phyloP scores from a whole-genome alignment of 2,329 filamentous ascomycete genomes.

The Lizonia empirigonia region DNA sequence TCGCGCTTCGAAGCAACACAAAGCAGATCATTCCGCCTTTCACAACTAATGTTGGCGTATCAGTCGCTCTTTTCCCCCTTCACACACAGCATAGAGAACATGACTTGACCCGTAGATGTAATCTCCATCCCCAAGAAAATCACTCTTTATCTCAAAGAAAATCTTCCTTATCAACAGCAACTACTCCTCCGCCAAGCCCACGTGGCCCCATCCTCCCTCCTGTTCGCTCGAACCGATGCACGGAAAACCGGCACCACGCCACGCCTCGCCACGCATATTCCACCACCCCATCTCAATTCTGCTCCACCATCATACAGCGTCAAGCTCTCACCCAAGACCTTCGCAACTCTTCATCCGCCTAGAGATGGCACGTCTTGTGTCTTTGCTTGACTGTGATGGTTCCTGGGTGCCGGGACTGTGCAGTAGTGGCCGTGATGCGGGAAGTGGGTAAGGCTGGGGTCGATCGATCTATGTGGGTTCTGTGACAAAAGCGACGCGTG shows the following conservation, averaged over 20 bases:
- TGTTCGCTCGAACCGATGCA: not conserved
- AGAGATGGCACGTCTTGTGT: not conserved
- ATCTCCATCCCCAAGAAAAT: no score
- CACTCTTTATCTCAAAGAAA: no score
- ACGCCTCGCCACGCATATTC: not conserved
- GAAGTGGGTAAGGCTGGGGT: not conserved
- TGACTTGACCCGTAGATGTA: no score
- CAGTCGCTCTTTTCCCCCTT: no score
- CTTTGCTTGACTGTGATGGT: not conserved
- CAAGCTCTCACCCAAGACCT: not conserved
- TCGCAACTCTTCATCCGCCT: not conserved
- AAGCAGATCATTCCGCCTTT: no score
- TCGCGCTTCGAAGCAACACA: no score
- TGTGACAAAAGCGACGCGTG: not conserved
- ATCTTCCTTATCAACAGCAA: no score
- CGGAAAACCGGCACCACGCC: constrained; percentile 1
- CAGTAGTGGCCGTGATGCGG: not conserved
- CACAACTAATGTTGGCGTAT: no score
- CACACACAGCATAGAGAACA: no score
- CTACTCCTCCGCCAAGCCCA: constrained; percentile 9
- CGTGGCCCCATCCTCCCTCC: not conserved
- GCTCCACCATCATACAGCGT: not conserved
- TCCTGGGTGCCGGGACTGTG: not conserved
- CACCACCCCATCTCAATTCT: not conserved
- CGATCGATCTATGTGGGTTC: not conserved